These are phyloP conservation scores for Colletotrichum melonis DNA, from an alignment of 2,329 filamentous ascomycete species.

Conservation along the genomic window DNA sequence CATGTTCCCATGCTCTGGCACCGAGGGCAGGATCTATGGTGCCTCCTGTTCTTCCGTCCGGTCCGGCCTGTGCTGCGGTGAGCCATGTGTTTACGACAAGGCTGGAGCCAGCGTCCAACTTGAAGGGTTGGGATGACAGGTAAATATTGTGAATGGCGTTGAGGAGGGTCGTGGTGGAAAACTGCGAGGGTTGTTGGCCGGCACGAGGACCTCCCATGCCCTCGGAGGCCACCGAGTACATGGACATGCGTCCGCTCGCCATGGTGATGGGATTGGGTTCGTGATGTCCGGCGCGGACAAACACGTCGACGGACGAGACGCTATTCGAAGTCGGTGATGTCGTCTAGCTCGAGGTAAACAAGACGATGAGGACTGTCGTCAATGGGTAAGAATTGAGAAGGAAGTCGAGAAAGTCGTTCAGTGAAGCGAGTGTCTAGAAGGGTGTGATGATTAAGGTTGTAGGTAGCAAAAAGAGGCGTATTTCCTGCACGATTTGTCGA, in stretches of 20 bases:
- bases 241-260: slow-evolving; percentile 73
- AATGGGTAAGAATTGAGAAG: not conserved
- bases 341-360: slow-evolving; percentile 3
- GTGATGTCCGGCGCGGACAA: slow-evolving; percentile 53
- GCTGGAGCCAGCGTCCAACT: slow-evolving; percentile 89
- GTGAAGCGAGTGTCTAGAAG: slow-evolving; percentile 11
- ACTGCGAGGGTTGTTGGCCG: slow-evolving; percentile 78
- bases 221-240: slow-evolving; percentile 76
- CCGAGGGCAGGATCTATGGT: slow-evolving; percentile 85
- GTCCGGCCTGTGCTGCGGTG: slow-evolving; percentile 77
- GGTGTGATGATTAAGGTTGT: slow-evolving; percentile 5
- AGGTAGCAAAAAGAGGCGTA: not conserved
- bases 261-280: slow-evolving; percentile 49
- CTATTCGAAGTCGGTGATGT: slow-evolving; percentile 27
- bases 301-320: slow-evolving; percentile 43
- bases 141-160: slow-evolving; percentile 94
- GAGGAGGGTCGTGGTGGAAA: slow-evolving; percentile 92
- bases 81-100: slow-evolving; percentile 96
- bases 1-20: slow-evolving; percentile 93
- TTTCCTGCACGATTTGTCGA: slow-evolving; percentile 19
- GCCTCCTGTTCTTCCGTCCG: slow-evolving; percentile 77
- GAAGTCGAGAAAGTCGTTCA: not conserved
- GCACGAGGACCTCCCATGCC: slow-evolving; percentile 68
- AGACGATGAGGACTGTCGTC: slow-evolving; percentile 11
- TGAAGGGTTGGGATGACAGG: slow-evolving; percentile 82